These are phyloP conservation scores for Fusarium sp. DNA, from an alignment of 2,329 filamentous ascomycete species.

Conservation along the genomic window DNA sequence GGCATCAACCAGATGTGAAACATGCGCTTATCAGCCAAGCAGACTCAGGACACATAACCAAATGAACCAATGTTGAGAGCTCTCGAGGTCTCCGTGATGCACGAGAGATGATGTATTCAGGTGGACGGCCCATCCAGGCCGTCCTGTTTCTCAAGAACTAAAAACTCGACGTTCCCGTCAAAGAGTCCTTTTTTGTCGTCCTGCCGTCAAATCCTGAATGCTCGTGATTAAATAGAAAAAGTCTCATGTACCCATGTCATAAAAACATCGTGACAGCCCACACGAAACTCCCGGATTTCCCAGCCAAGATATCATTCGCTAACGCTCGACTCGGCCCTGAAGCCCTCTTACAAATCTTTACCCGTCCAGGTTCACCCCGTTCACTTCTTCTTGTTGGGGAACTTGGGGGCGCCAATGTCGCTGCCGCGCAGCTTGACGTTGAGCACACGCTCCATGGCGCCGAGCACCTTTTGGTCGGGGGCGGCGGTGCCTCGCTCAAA, in stretches of 20 bases:
- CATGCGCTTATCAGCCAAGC: background rate
- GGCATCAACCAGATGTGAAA: background rate
- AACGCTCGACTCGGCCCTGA: constrained; percentile 45
- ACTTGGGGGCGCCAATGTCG: constrained; percentile 87
- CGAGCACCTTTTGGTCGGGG: constrained; percentile 87
- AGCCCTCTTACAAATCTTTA: constrained; percentile 39
- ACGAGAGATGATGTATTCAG: constrained; percentile 26
- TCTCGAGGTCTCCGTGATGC: constrained; percentile 8
- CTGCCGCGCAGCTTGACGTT: constrained; percentile 88
- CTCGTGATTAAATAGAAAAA: constrained; percentile 32
- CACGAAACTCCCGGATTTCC: constrained; percentile 43
- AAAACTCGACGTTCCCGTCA: constrained; percentile 11
- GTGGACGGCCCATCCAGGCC: constrained; percentile 6
- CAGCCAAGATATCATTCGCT: constrained; percentile 45
- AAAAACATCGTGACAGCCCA: constrained; percentile 42
- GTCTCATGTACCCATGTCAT: constrained; percentile 43
- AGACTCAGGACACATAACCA: background rate
- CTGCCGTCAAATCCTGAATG: constrained; percentile 26
- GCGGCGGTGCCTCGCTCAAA: constrained; percentile 84
- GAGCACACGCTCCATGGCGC: constrained; percentile 83
- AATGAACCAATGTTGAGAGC: background rate
- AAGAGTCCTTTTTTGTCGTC: constrained; percentile 23
- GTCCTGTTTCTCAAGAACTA: constrained; percentile 19
- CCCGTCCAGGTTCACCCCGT: constrained; percentile 1
- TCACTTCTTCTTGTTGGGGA: constrained; percentile 76